These are phyloP conservation scores for Monosporascus sp. DNA, from an alignment of 2,329 filamentous ascomycete species.

Conservation along the genomic window DNA sequence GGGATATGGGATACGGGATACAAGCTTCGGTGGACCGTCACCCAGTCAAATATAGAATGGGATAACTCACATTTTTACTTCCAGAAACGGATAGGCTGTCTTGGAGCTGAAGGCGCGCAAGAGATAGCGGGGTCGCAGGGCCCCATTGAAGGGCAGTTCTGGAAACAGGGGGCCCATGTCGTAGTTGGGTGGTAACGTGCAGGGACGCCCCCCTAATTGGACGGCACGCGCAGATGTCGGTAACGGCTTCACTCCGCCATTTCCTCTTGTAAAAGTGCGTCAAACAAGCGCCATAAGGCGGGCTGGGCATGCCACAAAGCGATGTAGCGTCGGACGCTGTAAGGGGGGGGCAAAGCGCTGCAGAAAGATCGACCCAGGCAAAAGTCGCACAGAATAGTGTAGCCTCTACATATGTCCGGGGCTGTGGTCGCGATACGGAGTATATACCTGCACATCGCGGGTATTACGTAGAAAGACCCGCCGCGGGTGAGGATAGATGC, in stretches of 20 bases:
- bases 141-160: background rate
- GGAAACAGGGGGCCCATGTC: background rate
- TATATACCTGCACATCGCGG: too few species aligned
- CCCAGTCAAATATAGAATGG: background rate
- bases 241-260: background rate
- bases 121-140: background rate
- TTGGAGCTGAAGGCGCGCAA: background rate
- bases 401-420: too few species aligned
- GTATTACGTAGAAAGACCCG: too few species aligned
- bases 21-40: background rate
- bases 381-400: too few species aligned
- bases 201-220: background rate
- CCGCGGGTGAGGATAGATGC: too few species aligned
- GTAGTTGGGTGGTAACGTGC: background rate
- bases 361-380: too few species aligned
- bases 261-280: background rate
- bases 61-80: background rate
- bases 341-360: background rate
- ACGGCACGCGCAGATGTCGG: background rate
- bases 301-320: background rate
- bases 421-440: too few species aligned
- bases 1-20: background rate
- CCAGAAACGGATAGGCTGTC: background rate
- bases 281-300: background rate
- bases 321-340: background rate